Conservation (phyloP, 2,329 filamentous ascomycete species). For the Trichoderma polysporum region DNA sequence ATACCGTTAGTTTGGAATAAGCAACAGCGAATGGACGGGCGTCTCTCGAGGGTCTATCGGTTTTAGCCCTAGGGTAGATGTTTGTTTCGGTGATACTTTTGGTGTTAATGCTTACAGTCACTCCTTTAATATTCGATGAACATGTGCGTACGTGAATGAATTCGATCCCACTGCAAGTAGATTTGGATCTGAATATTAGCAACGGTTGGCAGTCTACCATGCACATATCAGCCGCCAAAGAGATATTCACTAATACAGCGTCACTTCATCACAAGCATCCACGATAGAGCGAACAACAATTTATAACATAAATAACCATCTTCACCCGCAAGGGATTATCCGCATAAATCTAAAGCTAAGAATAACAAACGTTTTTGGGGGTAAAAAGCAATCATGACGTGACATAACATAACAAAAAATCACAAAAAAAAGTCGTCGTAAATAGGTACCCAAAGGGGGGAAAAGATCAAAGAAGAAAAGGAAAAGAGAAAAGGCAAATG, state of each 20-base stretch:
- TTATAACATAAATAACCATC: not conserved
- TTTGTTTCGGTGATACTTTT: not conserved
- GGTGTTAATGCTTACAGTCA: not conserved
- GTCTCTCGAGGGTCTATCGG: not conserved
- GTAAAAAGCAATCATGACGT: not conserved
- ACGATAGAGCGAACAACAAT: not conserved
- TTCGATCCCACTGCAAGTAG: not conserved
- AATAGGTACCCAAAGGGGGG: not conserved
- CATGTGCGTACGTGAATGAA: not conserved
- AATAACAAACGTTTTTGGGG: not conserved
- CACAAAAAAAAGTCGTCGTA: not conserved
- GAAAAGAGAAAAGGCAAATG: not conserved
- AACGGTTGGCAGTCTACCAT: not conserved
- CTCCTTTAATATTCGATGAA: not conserved
- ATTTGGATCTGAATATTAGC: not conserved
- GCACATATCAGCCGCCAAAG: not conserved
- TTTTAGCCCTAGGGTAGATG: not conserved
- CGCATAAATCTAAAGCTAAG: constrained; percentile 3
- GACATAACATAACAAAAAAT: not conserved
- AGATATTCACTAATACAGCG: not conserved
- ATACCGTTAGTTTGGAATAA: not conserved
- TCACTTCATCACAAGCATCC: not conserved
- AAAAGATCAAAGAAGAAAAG: not conserved
- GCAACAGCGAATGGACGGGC: not conserved
- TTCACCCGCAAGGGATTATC: constrained; percentile 13